Evolutionary conservation across 2,329 filamentous ascomycete species (phyloP).

Genomic region (Diaporthe amygdali): DNA sequence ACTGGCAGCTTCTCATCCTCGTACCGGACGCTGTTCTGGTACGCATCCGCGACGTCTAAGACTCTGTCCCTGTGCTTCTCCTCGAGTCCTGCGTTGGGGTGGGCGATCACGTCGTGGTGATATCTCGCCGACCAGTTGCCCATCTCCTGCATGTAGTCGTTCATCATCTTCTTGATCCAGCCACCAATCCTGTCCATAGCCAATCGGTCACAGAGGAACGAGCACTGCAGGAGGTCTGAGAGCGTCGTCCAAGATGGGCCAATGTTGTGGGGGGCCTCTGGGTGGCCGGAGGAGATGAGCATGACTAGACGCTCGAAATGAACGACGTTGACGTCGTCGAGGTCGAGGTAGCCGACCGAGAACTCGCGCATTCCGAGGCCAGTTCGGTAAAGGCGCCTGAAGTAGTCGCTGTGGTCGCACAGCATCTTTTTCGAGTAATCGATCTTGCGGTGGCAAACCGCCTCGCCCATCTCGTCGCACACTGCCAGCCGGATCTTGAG

Average conservation of each 20-base stretch:
- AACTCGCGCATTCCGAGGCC: background rate
- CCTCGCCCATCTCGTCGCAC: background rate
- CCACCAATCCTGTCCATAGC: background rate
- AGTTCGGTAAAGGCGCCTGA: background rate
- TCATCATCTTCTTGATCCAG: background rate
- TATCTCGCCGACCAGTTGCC: background rate
- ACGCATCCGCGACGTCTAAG: background rate
- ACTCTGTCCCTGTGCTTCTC: background rate
- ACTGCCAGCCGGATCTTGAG: conserved; percentile 5
- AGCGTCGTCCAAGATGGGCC: background rate
- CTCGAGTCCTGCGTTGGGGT: background rate
- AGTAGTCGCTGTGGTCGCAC: conserved; percentile 15
- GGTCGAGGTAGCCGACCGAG: background rate
- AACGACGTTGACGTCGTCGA: conserved; percentile 2
- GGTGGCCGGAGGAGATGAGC: background rate
- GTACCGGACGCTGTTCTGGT: background rate
- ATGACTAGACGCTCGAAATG: background rate
- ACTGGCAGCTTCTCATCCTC: background rate
- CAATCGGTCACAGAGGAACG: conserved; percentile 18
- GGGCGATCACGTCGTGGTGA: background rate
- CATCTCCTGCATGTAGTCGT: background rate
- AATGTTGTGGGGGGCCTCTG: background rate
- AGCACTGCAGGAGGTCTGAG: background rate
- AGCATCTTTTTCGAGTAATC: conserved; percentile 8
- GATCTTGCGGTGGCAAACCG: background rate